These are phyloP conservation scores for Globisporangium heterothallicum DNA, from an alignment of 352 stramenopile species.

Conservation along the genomic window DNA sequence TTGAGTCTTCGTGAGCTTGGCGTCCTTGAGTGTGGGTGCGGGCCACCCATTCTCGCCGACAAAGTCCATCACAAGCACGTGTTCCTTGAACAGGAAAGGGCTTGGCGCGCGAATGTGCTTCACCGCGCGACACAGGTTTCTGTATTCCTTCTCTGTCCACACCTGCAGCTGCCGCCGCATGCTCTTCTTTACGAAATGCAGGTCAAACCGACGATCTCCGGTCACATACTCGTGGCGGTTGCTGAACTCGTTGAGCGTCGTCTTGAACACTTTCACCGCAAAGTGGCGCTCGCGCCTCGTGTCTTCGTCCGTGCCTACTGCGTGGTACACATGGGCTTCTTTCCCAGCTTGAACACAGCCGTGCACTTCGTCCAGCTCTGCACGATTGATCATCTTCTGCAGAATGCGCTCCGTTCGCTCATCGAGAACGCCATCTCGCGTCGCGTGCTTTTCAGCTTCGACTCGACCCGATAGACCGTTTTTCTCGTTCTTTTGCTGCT, in stretches of 20 bases:
- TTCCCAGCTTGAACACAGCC: slow-evolving; percentile 79
- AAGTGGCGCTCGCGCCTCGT: slow-evolving; percentile 28
- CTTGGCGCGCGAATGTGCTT: slow-evolving; percentile 44
- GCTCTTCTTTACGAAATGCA: slow-evolving; percentile 72
- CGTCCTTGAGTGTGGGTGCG: slow-evolving; percentile 65
- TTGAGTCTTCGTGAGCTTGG: slow-evolving; percentile 42
- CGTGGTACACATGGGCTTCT: slow-evolving; percentile 79
- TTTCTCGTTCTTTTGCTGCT: slow-evolving; percentile 50
- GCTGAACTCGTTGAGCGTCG: slow-evolving; percentile 75
- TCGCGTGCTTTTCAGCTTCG: slow-evolving; percentile 46
- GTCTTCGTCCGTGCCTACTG: slow-evolving; percentile 42
- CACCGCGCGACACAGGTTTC: slow-evolving; percentile 49
- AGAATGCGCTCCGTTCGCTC: slow-evolving; percentile 61
- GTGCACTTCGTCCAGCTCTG: slow-evolving; percentile 64
- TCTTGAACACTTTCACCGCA: slow-evolving; percentile 82
- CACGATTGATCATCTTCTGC: slow-evolving; percentile 71
- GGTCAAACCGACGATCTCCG: slow-evolving; percentile 68
- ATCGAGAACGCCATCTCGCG: slow-evolving; percentile 73
- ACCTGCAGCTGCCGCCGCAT: slow-evolving; percentile 58
- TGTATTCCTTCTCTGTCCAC: slow-evolving; percentile 74
- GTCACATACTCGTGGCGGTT: slow-evolving; percentile 83
- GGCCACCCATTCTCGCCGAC: slow-evolving; percentile 49
- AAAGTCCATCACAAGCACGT: slow-evolving; percentile 74
- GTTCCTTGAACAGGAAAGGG: slow-evolving; percentile 50
- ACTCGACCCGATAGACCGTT: slow-evolving; percentile 49